Conservation (phyloP, 129 eudicot genomes). For the Flaveria robusta region DNA sequence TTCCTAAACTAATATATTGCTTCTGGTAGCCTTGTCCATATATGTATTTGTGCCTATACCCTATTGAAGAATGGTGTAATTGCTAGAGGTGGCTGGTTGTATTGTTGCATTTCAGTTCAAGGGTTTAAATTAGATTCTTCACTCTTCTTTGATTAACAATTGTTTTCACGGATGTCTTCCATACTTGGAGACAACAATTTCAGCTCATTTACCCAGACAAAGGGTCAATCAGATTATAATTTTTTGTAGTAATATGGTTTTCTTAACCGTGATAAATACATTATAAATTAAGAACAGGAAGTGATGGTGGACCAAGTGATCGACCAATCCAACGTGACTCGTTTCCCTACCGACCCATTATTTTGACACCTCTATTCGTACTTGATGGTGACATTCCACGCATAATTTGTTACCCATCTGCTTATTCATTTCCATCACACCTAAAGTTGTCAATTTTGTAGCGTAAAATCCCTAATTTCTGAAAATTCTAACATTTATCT, state of each 20-base stretch:
- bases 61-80: neutral
- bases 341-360: neutral
- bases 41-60: neutral
- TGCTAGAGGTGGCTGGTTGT: neutral
- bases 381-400: neutral
- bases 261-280: neutral
- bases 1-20: neutral
- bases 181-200: neutral
- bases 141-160: neutral
- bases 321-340: neutral
- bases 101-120: neutral
- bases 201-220: neutral
- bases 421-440: neutral
- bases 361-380: neutral
- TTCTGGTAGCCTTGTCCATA: neutral
- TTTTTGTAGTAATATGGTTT: neutral
- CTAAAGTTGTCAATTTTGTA: neutral
- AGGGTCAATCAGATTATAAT: neutral
- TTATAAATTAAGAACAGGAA: too few species aligned
- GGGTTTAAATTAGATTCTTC: neutral
- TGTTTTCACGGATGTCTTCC: neutral
- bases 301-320: neutral
- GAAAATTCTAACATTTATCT: neutral
- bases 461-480: neutral
- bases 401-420: neutral